These are phyloP conservation scores for Colletotrichum endophyticum DNA, from an alignment of 2,329 filamentous ascomycete genomes.

Conservation along the genomic window DNA sequence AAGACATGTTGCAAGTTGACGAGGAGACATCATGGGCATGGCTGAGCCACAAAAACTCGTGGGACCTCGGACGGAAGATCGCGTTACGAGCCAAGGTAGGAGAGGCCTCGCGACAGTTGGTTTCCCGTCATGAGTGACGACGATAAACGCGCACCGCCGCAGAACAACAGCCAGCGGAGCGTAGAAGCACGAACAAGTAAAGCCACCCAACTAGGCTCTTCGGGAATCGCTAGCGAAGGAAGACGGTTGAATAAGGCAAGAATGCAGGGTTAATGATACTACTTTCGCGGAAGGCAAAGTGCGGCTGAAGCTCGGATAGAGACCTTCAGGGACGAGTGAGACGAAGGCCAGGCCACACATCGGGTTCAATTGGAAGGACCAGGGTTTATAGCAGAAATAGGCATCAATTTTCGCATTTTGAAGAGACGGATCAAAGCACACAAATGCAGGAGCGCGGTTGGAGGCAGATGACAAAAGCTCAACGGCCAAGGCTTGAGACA, in stretches of 20 bases:
- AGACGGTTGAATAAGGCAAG: background rate
- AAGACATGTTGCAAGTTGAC: background rate
- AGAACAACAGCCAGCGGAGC: background rate
- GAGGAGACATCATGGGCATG: background rate
- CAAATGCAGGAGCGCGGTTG: background rate
- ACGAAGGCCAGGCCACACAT: background rate
- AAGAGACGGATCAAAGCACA: background rate
- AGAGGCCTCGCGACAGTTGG: background rate
- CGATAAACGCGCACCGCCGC: background rate
- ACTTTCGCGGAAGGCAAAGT: background rate
- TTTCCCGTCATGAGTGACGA: background rate
- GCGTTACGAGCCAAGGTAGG: background rate
- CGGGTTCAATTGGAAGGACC: background rate
- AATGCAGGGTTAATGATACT: background rate
- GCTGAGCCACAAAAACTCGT: background rate
- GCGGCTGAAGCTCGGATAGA: background rate
- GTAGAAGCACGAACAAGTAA: background rate
- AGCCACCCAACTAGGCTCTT: background rate
- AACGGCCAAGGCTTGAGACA: background rate
- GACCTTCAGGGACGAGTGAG: background rate
- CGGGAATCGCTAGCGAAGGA: background rate
- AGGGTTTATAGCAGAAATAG: background rate
- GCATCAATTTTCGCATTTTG: background rate
- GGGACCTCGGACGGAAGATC: background rate
- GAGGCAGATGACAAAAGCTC: background rate